phyloP scores from a whole-genome alignment of 2,329 filamentous ascomycete genomes.

The Sclerotinia sclerotiorum region DNA sequence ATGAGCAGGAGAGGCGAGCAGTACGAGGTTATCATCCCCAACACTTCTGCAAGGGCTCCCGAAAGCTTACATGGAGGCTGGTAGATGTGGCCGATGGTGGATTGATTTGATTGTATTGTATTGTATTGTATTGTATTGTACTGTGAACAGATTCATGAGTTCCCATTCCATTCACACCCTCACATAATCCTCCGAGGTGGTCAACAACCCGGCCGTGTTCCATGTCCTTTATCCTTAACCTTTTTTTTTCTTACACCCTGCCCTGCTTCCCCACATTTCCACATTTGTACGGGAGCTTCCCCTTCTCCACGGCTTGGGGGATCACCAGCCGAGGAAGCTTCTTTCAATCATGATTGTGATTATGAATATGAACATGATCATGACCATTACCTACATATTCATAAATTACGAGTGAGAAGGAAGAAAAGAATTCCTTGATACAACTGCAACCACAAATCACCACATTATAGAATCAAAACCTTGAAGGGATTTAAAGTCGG shows the following conservation, averaged over 20 bases:
- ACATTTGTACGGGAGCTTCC: constrained; percentile 10
- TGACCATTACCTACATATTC: not conserved
- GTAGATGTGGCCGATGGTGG: not conserved
- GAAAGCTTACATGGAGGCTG: constrained; percentile 19
- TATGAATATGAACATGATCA: not conserved
- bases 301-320: constrained; percentile 1
- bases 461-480: not conserved
- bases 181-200: constrained; percentile 4
- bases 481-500: not conserved
- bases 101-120: not conserved
- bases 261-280: constrained; percentile 20
- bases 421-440: not conserved
- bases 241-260: not conserved
- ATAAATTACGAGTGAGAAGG: not conserved
- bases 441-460: not conserved
- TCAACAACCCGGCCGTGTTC: constrained; percentile 8
- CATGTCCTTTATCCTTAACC: not conserved
- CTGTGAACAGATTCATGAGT: not conserved
- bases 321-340: constrained; percentile 17
- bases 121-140: not conserved
- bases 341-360: not conserved
- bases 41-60: constrained; percentile 29
- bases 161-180: not conserved
- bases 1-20: not conserved
- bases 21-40: constrained; percentile 5